These are phyloP conservation scores for Lasiosphaeria hispida DNA, from an alignment of 495 filamentous ascomycete genomes.

Conservation along the genomic window DNA sequence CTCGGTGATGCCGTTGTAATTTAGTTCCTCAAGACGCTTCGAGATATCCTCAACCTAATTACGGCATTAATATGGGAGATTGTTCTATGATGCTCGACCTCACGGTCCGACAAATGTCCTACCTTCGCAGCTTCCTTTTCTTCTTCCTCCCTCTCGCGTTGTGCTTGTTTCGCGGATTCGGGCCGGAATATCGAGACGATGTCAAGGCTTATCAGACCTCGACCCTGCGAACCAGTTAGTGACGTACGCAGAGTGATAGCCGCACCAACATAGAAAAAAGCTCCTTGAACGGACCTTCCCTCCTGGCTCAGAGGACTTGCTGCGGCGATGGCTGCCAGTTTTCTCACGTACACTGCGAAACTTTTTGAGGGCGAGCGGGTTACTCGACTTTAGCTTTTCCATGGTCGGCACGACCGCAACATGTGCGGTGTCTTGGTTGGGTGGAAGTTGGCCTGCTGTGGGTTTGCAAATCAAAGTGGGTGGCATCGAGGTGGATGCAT, in stretches of 20 bases:
- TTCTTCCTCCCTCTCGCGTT: slow-evolving; percentile 56
- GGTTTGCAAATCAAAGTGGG: slow-evolving; percentile 2
- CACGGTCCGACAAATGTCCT: neutral
- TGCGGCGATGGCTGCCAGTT: slow-evolving; percentile 48
- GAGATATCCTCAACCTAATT: slow-evolving; percentile 55
- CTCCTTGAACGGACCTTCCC: slow-evolving; percentile 45
- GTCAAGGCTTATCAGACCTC: slow-evolving; percentile 37
- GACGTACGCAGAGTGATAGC: slow-evolving; percentile 3
- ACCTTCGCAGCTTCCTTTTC: slow-evolving; percentile 45
- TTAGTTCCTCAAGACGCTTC: slow-evolving; percentile 49
- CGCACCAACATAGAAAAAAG: too few species aligned
- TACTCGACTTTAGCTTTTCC: slow-evolving; percentile 28
- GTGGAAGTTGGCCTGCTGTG: neutral
- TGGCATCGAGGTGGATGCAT: neutral
- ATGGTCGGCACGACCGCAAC: slow-evolving; percentile 5
- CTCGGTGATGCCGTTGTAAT: slow-evolving; percentile 55
- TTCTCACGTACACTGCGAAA: slow-evolving; percentile 77
- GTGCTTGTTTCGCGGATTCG: slow-evolving; percentile 50
- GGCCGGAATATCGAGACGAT: slow-evolving; percentile 53
- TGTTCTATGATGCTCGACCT: too few species aligned
- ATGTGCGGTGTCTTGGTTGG: neutral
- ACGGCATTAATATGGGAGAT: neutral
- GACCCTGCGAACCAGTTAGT: slow-evolving; percentile 32
- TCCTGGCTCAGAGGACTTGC: slow-evolving; percentile 43
- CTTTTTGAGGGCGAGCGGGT: slow-evolving; percentile 37